Evolutionary conservation across 2,329 filamentous ascomycete species (phyloP).

Genomic region (Sporothrix dimorphospora): DNA sequence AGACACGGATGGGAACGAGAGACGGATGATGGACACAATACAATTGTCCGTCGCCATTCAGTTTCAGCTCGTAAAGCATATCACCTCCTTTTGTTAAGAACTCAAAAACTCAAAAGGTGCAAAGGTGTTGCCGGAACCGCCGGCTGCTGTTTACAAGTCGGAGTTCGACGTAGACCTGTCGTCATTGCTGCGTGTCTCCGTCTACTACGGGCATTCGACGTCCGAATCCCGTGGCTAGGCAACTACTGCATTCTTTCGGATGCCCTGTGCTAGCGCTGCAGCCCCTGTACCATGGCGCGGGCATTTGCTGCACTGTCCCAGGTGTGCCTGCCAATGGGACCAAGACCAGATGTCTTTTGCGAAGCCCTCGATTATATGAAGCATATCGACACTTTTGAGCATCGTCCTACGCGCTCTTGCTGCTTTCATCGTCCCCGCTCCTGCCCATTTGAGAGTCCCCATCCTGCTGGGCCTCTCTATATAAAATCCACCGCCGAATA

Average conservation of each 20-base stretch:
- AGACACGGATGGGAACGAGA: not conserved
- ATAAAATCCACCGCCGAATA: not conserved
- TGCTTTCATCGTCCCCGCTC: not conserved
- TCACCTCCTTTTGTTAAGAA: not conserved
- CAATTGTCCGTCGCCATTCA: not conserved
- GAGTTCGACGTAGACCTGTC: not conserved
- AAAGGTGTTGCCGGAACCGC: too few species aligned
- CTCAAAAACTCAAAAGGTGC: too few species aligned
- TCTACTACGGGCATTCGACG: not conserved
- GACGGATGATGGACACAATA: not conserved
- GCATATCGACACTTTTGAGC: not conserved
- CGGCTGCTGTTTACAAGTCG: not conserved
- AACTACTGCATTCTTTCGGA: not conserved
- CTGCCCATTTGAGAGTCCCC: not conserved
- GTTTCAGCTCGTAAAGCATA: not conserved
- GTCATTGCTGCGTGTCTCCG: not conserved
- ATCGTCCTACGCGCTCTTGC: not conserved
- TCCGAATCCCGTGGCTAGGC: conserved; percentile 7
- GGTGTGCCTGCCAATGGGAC: not conserved
- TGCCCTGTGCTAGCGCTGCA: not conserved
- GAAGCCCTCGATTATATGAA: not conserved
- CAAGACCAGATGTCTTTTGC: not conserved
- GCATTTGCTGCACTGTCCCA: not conserved
- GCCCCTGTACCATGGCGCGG: conserved; percentile 1
- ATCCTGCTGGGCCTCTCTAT: not conserved